Conservation (phyloP, 768 basidiomycete species). For the Suillus decipiens region DNA sequence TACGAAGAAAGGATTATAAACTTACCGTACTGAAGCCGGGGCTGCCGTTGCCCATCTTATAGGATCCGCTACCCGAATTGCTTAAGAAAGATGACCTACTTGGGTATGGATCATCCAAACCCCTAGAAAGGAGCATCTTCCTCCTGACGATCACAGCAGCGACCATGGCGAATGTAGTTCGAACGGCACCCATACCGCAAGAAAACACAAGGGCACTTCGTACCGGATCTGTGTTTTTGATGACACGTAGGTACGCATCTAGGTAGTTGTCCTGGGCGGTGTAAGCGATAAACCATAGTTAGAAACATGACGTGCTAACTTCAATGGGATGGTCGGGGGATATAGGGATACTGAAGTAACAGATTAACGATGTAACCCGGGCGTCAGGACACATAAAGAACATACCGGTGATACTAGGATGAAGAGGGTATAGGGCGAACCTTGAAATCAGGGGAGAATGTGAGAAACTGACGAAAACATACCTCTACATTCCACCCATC, state of each 20-base stretch:
- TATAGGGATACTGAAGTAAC: slow-evolving; percentile 77
- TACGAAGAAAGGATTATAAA: neutral
- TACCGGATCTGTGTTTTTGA: slow-evolving; percentile 77
- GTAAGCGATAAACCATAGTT: slow-evolving; percentile 4
- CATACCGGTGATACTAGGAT: slow-evolving; percentile 74
- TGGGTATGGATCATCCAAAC: slow-evolving; percentile 79
- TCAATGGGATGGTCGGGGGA: slow-evolving; percentile 91
- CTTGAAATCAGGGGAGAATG: slow-evolving; percentile 10
- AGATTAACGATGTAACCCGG: slow-evolving; percentile 8
- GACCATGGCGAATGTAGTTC: slow-evolving; percentile 98
- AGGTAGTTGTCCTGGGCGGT: slow-evolving; percentile 82
- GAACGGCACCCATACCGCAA: slow-evolving; percentile 95
- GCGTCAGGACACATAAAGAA: slow-evolving; percentile 8
- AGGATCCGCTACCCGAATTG: slow-evolving; percentile 12
- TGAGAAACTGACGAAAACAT: slow-evolving; percentile 26
- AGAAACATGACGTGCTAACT: slow-evolving; percentile 38
- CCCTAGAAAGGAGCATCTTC: slow-evolving; percentile 63
- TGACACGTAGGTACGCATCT: slow-evolving; percentile 86
- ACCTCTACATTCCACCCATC: slow-evolving; percentile 95
- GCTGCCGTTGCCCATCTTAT: slow-evolving; percentile 23
- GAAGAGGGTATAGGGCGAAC: slow-evolving; percentile 15
- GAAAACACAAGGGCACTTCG: slow-evolving; percentile 87
- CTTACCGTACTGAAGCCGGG: slow-evolving; percentile 55
- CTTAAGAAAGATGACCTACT: slow-evolving; percentile 33
- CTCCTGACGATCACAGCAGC: slow-evolving; percentile 86